Base-by-base conservation (phyloP, 164 flowering plant genomes). In the Cinnamomum micranthum region DNA sequence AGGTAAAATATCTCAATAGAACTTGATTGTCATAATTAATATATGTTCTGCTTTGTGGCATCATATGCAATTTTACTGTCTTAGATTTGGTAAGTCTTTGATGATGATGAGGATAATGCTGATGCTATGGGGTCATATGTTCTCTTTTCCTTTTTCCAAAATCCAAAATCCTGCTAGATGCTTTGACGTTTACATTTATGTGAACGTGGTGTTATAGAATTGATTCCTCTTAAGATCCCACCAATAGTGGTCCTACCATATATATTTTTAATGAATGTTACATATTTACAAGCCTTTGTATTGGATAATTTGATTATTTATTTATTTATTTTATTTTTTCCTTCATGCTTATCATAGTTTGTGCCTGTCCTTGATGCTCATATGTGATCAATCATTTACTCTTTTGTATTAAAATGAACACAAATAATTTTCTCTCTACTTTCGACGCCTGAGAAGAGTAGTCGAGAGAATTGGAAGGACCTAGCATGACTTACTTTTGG, bases 1-100 rank as follows among this genome's bases (percentile, higher is more conserved):
- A 92, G 89, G 96, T 91, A 84, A n/a, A 14, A 55, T 20, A 24
- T 41, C 6, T 28, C 24, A 12, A 23, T 22, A 63, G 11, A 41
- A 17, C 22, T 73, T 50, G 6, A 69, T 69, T 12, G 9, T 17
- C 58, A 69, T 50, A 1, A n/a, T 22, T 35, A 69, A 41, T 41
- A n/a, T 41, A 67, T 1, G 41, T 28, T 20, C 60, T 69, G 33
- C 71, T 69, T 52, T 41, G 15, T 52, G 47, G 27, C 24, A 69
- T 35, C 13, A n/a, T 10, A 47, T n/a, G n/a, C 25, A 67, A 31
- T 12, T 67, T 67, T 67, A 67, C 71, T 47, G 17, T 47, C 20
- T n/a, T 41, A 9, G 24, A 22, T 20, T 20, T 41, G 20, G 14
- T 9, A 35, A 9, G 50, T 7, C 20, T 69, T 41, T 2, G 60